Base-by-base conservation (phyloP, 2,329 filamentous ascomycete species). In the Ophiostoma novo-ulmi region DNA sequence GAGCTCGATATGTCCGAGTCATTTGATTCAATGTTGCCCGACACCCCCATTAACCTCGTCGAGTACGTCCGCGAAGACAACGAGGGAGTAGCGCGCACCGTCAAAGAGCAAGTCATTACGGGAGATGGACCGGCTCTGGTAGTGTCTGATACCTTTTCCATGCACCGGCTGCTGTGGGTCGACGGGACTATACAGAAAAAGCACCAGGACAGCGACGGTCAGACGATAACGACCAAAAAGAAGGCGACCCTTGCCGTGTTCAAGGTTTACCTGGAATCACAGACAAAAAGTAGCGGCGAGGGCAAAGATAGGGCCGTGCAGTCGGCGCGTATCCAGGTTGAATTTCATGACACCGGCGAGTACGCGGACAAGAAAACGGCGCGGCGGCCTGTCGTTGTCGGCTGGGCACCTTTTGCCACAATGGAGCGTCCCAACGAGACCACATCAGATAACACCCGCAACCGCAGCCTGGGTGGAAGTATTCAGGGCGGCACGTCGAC, bases 341-440 rank as follows among this genome's bases (percentile, higher is more conserved):
- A 70, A 36, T 68, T 70, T 22, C 70, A 70, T 38, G 66, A 65
- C 17, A 64, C 55, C 26, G 65, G 66, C 36, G 13, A 11, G 31
- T 38, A 64, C 48, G 65, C 55, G 26, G 38, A 31, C 52, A 31
- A 31, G 22, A 14, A 22, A n/a, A 58, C 39, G 61, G 22, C 5
- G 68, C 70, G 31, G 31, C 31, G 38, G 31, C 70, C 70, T 22
- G 52, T 52, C 26, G 68, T 72, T 4, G 55, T 70, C n/a, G 71
- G 64, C 41, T 72, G 71, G 71, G 71, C 71, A 55, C 71, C 71
- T 36, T 72, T 70, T 55, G 55, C 64, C 64, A 58, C 48, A 26
- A 58, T 64, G 65, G 58, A 41, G 68, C 48, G 41, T 1, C 5
- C 48, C 48, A 70, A 72, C 55, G 65, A 68, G 55, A 70, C 68